Evolutionary conservation across 2,329 filamentous ascomycete species (phyloP).

Genomic region (Phyllosticta paracitricarpa): DNA sequence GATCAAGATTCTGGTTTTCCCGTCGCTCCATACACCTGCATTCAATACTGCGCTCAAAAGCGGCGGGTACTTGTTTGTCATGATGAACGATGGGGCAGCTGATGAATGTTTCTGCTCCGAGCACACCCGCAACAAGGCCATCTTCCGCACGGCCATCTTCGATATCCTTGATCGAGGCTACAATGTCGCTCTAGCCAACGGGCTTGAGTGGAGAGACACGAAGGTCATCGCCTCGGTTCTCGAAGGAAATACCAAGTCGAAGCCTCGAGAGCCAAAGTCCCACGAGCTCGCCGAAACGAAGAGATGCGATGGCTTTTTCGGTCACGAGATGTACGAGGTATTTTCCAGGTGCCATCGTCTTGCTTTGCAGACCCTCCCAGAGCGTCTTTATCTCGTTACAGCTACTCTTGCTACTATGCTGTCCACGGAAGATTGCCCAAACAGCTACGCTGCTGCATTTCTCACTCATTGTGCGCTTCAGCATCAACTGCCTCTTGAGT

Average conservation of each 20-base stretch:
- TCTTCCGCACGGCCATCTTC: conserved; percentile 31
- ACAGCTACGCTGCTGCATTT: not conserved
- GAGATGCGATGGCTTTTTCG: not conserved
- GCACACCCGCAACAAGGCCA: not conserved
- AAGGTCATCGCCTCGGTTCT: conserved; percentile 36
- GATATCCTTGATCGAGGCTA: conserved; percentile 46
- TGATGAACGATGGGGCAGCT: conserved; percentile 55
- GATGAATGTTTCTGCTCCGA: not conserved
- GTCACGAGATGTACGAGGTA: not conserved
- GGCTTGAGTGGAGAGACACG: conserved; percentile 52
- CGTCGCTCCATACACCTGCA: conserved; percentile 35
- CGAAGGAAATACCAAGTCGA: not conserved
- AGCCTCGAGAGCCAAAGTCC: not conserved
- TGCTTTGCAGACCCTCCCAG: not conserved
- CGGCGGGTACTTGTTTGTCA: conserved; percentile 54
- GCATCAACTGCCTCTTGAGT: not conserved
- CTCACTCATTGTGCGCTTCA: not conserved
- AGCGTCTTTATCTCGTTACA: conserved; percentile 1
- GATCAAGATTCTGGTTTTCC: conserved; percentile 39
- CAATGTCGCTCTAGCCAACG: conserved; percentile 55
- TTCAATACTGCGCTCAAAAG: conserved; percentile 48
- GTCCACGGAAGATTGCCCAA: not conserved
- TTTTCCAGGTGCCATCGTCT: not conserved
- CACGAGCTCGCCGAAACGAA: not conserved
- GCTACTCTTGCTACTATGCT: not conserved